A percentile compares a stretch with the other conserved stretches of the same genome.
phyloP scores from a whole-genome alignment of 2,329 filamentous ascomycete species.

The Neurospora sp. region DNA sequence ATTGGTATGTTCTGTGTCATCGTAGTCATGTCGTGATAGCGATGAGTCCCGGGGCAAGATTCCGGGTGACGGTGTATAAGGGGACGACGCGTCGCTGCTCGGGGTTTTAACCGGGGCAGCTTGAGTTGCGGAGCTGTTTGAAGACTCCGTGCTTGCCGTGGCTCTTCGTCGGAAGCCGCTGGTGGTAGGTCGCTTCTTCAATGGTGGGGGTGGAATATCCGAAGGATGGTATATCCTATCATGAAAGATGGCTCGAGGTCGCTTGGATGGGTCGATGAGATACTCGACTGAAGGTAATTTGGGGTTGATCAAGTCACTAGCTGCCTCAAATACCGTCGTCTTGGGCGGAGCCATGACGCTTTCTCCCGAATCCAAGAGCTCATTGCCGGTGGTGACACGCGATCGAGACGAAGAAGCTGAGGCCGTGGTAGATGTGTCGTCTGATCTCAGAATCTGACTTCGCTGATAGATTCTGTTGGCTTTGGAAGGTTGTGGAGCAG shows the following conservation, averaged over 20 bases:
- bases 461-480: slow-evolving; percentile 63
- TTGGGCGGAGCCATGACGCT: slow-evolving; percentile 64
- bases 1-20: slow-evolving; percentile 27
- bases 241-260: slow-evolving; percentile 88
- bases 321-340: slow-evolving; percentile 91
- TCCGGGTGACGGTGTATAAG: neutral
- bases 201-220: slow-evolving; percentile 77
- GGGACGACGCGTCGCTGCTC: neutral
- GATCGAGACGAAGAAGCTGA: slow-evolving; percentile 26
- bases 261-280: slow-evolving; percentile 69
- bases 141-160: slow-evolving; percentile 15
- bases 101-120: slow-evolving; percentile 20
- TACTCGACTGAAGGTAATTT: slow-evolving; percentile 75
- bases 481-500: slow-evolving; percentile 41
- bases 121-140: slow-evolving; percentile 24
- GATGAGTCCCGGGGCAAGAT: slow-evolving; percentile 23
- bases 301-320: slow-evolving; percentile 83
- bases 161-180: slow-evolving; percentile 24
- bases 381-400: slow-evolving; percentile 40
- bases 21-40: slow-evolving; percentile 38
- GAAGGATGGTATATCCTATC: slow-evolving; percentile 89
- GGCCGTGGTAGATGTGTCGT: slow-evolving; percentile 24
- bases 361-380: slow-evolving; percentile 33
- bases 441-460: slow-evolving; percentile 59
- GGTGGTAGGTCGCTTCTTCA: slow-evolving; percentile 40